Percentiles rank a stretch among this genome's conserved stretches.
These are phyloP conservation scores for Boeremia exigua DNA, from an alignment of 2,329 filamentous ascomycete genomes.

Conservation along the genomic window DNA sequence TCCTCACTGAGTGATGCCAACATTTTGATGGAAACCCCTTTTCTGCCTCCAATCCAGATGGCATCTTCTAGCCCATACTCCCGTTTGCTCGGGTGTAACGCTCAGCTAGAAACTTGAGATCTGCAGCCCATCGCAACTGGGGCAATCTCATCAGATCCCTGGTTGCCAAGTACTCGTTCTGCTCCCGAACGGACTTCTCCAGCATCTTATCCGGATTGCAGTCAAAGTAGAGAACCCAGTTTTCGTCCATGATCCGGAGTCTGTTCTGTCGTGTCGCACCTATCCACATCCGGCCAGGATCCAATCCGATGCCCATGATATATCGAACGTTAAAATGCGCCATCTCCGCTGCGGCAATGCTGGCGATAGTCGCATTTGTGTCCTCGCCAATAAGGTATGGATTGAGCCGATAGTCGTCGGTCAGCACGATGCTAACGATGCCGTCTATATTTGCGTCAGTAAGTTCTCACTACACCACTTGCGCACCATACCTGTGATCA, in stretches of 20 bases:
- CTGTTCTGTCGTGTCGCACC: background rate
- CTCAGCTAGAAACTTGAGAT: background rate
- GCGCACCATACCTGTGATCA: background rate
- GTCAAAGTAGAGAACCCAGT: conserved; percentile 1
- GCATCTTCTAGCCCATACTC: background rate
- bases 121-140: conserved; percentile 1
- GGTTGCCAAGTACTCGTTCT: conserved; percentile 4
- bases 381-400: background rate
- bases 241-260: background rate
- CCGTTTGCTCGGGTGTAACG: background rate
- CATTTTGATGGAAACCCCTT: too few relatives aligned
- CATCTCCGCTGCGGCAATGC: background rate
- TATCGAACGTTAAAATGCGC: background rate
- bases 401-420: background rate
- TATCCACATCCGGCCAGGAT: background rate
- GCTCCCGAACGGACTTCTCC: background rate
- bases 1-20: too few relatives aligned
- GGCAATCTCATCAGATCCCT: background rate
- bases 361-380: background rate
- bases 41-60: background rate
- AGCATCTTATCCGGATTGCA: conserved; percentile 6
- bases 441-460: background rate
- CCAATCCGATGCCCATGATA: background rate
- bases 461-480: background rate
- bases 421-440: background rate